Base-by-base conservation (phyloP, 1,139 yeast species). In the Geotrichum phurueaensis region DNA sequence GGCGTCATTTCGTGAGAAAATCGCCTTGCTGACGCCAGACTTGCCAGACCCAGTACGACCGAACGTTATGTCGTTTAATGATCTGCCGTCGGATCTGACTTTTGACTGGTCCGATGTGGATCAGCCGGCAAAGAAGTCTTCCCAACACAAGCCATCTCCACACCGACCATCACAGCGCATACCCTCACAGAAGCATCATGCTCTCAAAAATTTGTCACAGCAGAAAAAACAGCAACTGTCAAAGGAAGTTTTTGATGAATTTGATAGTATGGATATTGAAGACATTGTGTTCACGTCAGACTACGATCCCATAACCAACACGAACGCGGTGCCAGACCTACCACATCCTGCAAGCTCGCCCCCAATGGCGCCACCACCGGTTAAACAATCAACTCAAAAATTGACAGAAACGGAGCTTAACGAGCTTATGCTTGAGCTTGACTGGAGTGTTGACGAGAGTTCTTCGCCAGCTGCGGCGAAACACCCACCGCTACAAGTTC, bases 391-490 rank as follows among this genome's bases (percentile, higher is more conserved):
- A 10, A 23, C 25, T 4, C 47, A 51, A 20, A 43, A 31, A 20
- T 33, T 51, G 25, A 13, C 47, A 29, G 59, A 57, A n/a, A 10
- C 27, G 20, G 59, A 59, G 33, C 54, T 59, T 2, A 50, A 56
- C 33, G 57, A 49, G 13, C 54, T 59, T 3, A 54, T 56, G 10
- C 49, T 55, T 33, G 61, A 59, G 20, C 57, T 59, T 10, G 61
- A 50, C 27, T 59, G 61, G 61, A 55, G 56, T 13, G 33, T 54
- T 50, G 51, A 56, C 13, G 53, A n/a, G 31, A 22, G 27, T n/a
- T 29, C 53, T 20, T 20, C 20, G 36, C 20, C 53, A 7, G 53
- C 39, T 12, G 23, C 27, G 10, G 33, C 18, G 18, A 29, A 22
- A 10, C 48, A 15, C 13, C 3, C 47, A 20, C 15, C 48, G 36